Base-by-base conservation (phyloP, 192 early-diverging fungal species). In the Coemansia sp. region DNA sequence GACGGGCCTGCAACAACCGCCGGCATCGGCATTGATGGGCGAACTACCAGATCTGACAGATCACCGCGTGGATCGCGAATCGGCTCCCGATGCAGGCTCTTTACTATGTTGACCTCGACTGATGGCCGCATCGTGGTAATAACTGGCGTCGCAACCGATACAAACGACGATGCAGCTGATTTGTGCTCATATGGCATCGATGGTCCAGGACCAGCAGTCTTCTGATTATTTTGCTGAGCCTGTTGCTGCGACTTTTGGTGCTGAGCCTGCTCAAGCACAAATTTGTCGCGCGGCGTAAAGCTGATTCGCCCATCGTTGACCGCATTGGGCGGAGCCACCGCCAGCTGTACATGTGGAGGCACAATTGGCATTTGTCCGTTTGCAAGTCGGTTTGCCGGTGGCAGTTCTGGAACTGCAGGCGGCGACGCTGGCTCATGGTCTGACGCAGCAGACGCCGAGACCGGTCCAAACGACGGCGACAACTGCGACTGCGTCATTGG, bases 11-110 rank as follows among this genome's bases (percentile, higher is more conserved):
- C 49, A 16, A 38, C 20, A 4, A 19, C 50, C 29, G 60, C 60
- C 49, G 60, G 49, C 43, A 53, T 53, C 24, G 50, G 50, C 22
- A 27, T 27, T 11, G 32, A 23, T 26, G 51, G 48, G 10, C 18
- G 54, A 16, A 65, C 64, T 5, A 54, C 59, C 54, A 78, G 52
- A 11, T 64, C 69, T 4, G 75, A 71, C 29, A 78, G 59, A 32
- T 71, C 75, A 20, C 54, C 75, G 16, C 75, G 63, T 1, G 75
- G 75, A 51, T 78, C 75, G 26, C 61, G 65, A 37, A 73, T 18
- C 24, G 75, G 75, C 39, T 78, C 75, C 26, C 63, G 63, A 45
- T 78, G 75, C 55, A 51, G 53, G 2, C 57, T 54, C 19, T 54
- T 45, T 14, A 73, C 55, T 14, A 78, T 73, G 27, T 32, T 78